Evolutionary conservation across 768 basidiomycete species (phyloP), one percentile per base, ranked within the genome.

Genomic region (Nevesoporus exiguus): DNA sequence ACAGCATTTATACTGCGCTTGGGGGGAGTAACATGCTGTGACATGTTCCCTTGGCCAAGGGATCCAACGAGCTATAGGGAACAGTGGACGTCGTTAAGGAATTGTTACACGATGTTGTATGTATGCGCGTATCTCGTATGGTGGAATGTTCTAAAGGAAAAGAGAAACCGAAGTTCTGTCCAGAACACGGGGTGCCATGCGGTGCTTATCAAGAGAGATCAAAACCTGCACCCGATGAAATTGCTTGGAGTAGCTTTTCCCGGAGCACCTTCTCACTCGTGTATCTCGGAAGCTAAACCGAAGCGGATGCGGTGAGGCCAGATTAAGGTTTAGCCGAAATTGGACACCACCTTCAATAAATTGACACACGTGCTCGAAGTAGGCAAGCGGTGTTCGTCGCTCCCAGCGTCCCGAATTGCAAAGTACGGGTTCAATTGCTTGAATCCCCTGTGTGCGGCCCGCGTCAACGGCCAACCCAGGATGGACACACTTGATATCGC

Each of bases 361-460:
- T 98, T 98, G 22, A 95, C 88, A 63, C 95, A 98, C 0, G 95
- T 93, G 54, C 93, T 90, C 5, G 87, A 78, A 0, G 86, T 87
- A 0, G 86, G 86, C 44, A 92, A 71, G 11, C 90, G 80, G 36
- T 77, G 71, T 59, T 88, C 76, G 66, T 98, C 93, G 1, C 66
- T 63, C 3, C 90, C 88, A 7, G 87, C 81, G 59, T 90, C 91
- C 3, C 93, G 83, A 49, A 99, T 95, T 2, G 85, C 84, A 62
- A 98, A 98, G 54, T 86, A 83, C 2, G 97, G 97, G 13, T 84
- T 76, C 5, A 99, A 80, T 66, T 93, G 90, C 60, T 85, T 85
- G 77, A 93, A 94, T 3, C 91, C 91, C 3, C 87, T 89, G 60
- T 5, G 43, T 22, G 17, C 10, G 0, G 9, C 4, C 2, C 31